Evolutionary conservation across 2,329 filamentous ascomycete genomes (phyloP).

Genomic region (Eutypa lata): DNA sequence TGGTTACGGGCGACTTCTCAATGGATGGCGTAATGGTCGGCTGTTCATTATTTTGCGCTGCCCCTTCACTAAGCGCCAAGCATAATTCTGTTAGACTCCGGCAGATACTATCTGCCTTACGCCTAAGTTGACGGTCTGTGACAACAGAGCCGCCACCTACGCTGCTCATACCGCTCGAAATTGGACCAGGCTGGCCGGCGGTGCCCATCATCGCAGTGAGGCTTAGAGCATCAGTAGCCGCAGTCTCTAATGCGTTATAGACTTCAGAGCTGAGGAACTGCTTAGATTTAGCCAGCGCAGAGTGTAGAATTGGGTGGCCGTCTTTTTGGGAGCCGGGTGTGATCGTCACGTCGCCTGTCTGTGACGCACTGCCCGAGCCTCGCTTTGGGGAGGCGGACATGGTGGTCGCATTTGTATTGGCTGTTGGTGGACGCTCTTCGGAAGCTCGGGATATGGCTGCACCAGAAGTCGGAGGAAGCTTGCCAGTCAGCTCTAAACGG

Average conservation of each 20-base stretch:
- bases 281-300: slow-evolving; percentile 78
- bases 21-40: slow-evolving; percentile 23
- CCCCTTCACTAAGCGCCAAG: slow-evolving; percentile 71
- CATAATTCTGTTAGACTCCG: slow-evolving; percentile 90
- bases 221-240: slow-evolving; percentile 76
- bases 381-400: slow-evolving; percentile 87
- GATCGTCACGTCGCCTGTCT: slow-evolving; percentile 34
- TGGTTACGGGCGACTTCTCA: slow-evolving; percentile 23
- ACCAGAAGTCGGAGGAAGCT: slow-evolving; percentile 77
- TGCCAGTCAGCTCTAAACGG: slow-evolving; percentile 84
- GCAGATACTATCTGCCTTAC: slow-evolving; percentile 91
- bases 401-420: slow-evolving; percentile 80
- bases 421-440: slow-evolving; percentile 82
- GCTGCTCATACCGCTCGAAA: slow-evolving; percentile 63
- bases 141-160: slow-evolving; percentile 51
- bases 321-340: slow-evolving; percentile 48
- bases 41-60: slow-evolving; percentile 32
- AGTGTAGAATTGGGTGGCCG: slow-evolving; percentile 73
- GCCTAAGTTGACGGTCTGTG: slow-evolving; percentile 79
- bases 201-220: slow-evolving; percentile 76
- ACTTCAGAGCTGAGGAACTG: slow-evolving; percentile 66
- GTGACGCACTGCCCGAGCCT: slow-evolving; percentile 46
- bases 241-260: slow-evolving; percentile 75
- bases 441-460: slow-evolving; percentile 72
- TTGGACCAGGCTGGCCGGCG: slow-evolving; percentile 64